phyloP scores from a whole-genome alignment of 1,139 yeast genomes.

The Saccharomyces hybrid region DNA sequence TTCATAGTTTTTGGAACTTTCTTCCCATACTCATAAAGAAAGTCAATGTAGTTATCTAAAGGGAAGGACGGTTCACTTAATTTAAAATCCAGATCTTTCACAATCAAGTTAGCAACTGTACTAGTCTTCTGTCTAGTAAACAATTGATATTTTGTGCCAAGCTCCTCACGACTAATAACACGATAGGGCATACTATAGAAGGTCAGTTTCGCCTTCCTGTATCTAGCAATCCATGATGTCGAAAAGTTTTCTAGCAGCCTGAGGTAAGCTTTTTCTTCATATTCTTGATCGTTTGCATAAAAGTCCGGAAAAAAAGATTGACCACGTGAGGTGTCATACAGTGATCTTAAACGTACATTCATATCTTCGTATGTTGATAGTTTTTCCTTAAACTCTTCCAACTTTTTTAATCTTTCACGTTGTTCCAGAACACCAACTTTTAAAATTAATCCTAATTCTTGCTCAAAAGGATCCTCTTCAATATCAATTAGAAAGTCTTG shows the following conservation, averaged over 20 bases:
- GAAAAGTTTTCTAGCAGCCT: constrained; percentile 39
- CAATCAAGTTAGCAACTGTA: constrained; percentile 25
- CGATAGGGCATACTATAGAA: constrained; percentile 32
- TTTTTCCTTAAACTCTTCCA: constrained; percentile 42
- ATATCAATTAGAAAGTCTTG: constrained; percentile 34
- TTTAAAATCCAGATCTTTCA: constrained; percentile 45
- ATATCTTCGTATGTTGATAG: constrained; percentile 2
- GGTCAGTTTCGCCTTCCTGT: constrained; percentile 39
- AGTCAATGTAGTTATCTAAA: constrained; percentile 43
- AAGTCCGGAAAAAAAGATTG: neutral
- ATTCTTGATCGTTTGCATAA: neutral
- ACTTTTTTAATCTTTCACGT: constrained; percentile 51
- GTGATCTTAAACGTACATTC: neutral
- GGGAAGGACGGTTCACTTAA: constrained; percentile 50
- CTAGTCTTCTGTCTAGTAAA: constrained; percentile 19
- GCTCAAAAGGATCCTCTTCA: constrained; percentile 75
- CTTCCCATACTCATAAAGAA: constrained; percentile 64
- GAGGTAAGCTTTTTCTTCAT: constrained; percentile 9
- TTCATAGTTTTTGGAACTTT: constrained; percentile 61
- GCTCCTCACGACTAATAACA: constrained; percentile 12
- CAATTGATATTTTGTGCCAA: constrained; percentile 16
- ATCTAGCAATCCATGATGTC: constrained; percentile 49
- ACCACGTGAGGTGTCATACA: neutral
- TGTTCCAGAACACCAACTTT: constrained; percentile 69
- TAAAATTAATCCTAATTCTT: constrained; percentile 63